Percentiles rank a stretch among this genome's conserved stretches.
These are phyloP conservation scores for Laguncularia racemosa DNA, from an alignment of 345 rosid genomes.

Conservation along the genomic window DNA sequence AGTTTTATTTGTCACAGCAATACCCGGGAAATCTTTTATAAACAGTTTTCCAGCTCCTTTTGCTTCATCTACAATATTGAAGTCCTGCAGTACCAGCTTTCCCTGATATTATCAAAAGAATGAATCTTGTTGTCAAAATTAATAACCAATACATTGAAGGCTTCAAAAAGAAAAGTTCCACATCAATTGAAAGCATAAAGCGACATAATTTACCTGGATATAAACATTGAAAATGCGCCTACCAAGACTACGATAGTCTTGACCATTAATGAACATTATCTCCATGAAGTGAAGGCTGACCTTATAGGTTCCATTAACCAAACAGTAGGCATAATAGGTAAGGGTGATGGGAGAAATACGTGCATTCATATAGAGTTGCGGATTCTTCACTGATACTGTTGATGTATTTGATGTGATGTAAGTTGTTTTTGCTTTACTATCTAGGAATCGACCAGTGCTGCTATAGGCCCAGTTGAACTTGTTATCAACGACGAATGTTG, in stretches of 20 bases:
- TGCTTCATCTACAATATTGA: slow-evolving; percentile 43
- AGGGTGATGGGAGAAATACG: slow-evolving; percentile 38
- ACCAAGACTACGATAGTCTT: slow-evolving; percentile 33
- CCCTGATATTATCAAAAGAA: slow-evolving; percentile 25
- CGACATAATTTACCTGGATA: slow-evolving; percentile 35
- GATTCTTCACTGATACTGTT: slow-evolving; percentile 8
- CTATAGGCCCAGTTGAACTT: slow-evolving; percentile 39
- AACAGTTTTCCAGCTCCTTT: slow-evolving; percentile 29
- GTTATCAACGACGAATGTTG: slow-evolving; percentile 1
- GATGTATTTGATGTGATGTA: slow-evolving; percentile 11
- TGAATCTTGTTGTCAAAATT: not conserved
- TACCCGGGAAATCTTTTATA: slow-evolving; percentile 12
- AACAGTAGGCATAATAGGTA: slow-evolving; percentile 39
- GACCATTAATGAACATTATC: slow-evolving; percentile 31
- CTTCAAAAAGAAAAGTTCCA: too few species aligned
- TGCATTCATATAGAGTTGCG: slow-evolving; percentile 28
- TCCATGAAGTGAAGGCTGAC: slow-evolving; percentile 73
- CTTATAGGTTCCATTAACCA: slow-evolving; percentile 27
- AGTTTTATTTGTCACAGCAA: slow-evolving; percentile 13
- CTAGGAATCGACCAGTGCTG: slow-evolving; percentile 45
- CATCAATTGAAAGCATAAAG: too few species aligned
- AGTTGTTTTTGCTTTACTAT: too few species aligned
- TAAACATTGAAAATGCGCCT: slow-evolving; percentile 58
- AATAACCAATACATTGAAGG: not conserved
- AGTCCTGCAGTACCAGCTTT: slow-evolving; percentile 34